phyloP scores from a whole-genome alignment of 2,329 filamentous ascomycete species.

The Lachnellula arida region DNA sequence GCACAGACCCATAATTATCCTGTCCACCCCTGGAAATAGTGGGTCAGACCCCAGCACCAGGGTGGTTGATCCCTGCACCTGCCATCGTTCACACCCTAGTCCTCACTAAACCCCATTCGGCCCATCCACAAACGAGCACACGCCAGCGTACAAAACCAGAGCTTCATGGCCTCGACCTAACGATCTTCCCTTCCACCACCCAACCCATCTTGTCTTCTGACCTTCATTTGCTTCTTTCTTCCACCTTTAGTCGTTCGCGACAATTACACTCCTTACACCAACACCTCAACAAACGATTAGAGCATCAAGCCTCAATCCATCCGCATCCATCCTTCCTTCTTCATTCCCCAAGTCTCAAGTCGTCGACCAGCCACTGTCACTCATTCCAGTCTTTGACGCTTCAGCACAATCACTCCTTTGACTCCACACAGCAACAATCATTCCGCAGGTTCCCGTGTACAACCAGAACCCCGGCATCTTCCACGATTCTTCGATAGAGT shows the following conservation, averaged over 20 bases:
- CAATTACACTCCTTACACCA: conserved; percentile 16
- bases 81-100: too few relatives aligned
- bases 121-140: too few relatives aligned
- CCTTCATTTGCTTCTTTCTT: conserved; percentile 2
- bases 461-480: background rate
- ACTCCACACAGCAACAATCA: background rate
- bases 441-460: too few relatives aligned
- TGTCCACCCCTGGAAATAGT: too few relatives aligned
- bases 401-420: background rate
- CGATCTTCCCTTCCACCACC: background rate
- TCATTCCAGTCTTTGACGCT: conserved; percentile 4
- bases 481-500: conserved; percentile 25
- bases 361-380: conserved; percentile 1
- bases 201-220: background rate
- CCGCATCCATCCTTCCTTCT: background rate
- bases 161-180: background rate
- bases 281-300: background rate
- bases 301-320: too few relatives aligned
- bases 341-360: background rate
- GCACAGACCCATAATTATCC: too few relatives aligned
- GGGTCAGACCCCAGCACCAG: too few relatives aligned
- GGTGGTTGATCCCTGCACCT: too few relatives aligned
- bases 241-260: conserved; percentile 13
- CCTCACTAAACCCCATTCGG: too few relatives aligned
- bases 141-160: background rate